A percentile compares a stretch with the other conserved stretches of the same genome.
Conservation (phyloP, 257 asterid genomes). For the Salvia hispanica region DNA sequence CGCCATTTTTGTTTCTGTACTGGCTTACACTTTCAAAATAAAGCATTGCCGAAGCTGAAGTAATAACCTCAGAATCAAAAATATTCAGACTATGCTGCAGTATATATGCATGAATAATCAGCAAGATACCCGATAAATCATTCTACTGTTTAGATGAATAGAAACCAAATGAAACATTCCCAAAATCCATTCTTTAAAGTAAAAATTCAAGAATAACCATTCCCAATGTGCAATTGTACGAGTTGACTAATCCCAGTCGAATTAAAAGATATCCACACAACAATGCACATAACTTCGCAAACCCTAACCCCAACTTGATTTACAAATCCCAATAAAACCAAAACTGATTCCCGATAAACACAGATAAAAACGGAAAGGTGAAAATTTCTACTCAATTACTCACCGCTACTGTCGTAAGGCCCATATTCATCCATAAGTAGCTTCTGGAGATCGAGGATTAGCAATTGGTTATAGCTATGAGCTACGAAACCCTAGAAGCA, state of each 20-base stretch:
- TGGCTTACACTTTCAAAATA: not conserved
- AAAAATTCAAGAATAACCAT: conserved; percentile 18
- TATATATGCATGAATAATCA: not conserved
- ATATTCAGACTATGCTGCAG: not conserved
- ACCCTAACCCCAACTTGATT: conserved; percentile 34
- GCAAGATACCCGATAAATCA: conserved; percentile 1
- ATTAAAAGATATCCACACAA: not conserved
- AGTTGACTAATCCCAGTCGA: conserved; percentile 17
- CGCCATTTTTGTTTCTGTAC: not conserved
- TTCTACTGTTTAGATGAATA: not conserved
- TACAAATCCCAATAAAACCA: conserved; percentile 15
- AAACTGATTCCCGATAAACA: not conserved
- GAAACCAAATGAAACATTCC: conserved; percentile 9
- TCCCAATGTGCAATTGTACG: conserved; percentile 18
- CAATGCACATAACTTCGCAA: conserved; percentile 33
- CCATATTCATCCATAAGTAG: too few species aligned
- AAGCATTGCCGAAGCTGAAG: too few species aligned
- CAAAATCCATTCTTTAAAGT: conserved; percentile 15
- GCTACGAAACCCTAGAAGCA: conserved; percentile 35
- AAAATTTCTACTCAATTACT: not conserved
- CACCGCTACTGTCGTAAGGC: too few species aligned
- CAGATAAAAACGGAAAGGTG: not conserved
- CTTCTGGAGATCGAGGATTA: too few species aligned
- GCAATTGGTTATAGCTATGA: conserved; percentile 27
- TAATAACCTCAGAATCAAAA: not conserved